Evolutionary conservation across 495 filamentous ascomycete genomes (phyloP), one percentile per base, ranked within the genome.

Genomic region (Pyronema omphalodes): DNA sequence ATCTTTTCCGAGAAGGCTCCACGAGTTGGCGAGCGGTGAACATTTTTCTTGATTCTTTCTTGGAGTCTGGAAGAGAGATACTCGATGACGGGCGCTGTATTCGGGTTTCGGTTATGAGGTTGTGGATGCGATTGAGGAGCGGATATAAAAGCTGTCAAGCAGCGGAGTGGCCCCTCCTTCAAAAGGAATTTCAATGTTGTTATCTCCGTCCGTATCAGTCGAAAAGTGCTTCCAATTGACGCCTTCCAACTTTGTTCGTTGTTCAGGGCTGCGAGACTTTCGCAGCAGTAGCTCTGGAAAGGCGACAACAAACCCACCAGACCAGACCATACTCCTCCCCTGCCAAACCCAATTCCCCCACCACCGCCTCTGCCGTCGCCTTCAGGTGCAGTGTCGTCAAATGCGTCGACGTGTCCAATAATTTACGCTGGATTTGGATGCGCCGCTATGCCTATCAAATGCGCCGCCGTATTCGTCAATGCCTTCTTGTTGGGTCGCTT

Each of bases 1-100:
- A 51, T 7, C 58, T 56, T 33, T 63, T 52, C 47, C 48, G 46
- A 23, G 40, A 23, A 43, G 57, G 41, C 50, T 52, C 50, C 8
- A 52, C 18, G 7, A 52, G 35, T 18, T 50, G 15, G 34, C 50
- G 37, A 40, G 35, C 50, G 11, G 50, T 52, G 9, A 52, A 43
- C 50, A 52, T 52, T 9, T 17, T 12, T 52, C 29, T 50, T 34
- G 9, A 7, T 51, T 34, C 48, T 37, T 51, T 33, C 7, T 51
- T 19, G 1, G 17, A 47, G 11, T 47, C 11, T n/a, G 47, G 47
- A 11, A 50, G 18, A 50, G 47, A 50, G 47, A 50, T 50, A 50
- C 47, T 52, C 50, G 37, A 37, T 37, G 7, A 19, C 29, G 8
- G 37, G 39, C 33, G 50, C 35, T 14, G 37, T 52, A 18, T n/a